Percentiles rank a stretch among this genome's conserved stretches.
Evolutionary conservation across 1,284 basidiomycete species (phyloP).

Genomic region (Irpex rosettiformis): DNA sequence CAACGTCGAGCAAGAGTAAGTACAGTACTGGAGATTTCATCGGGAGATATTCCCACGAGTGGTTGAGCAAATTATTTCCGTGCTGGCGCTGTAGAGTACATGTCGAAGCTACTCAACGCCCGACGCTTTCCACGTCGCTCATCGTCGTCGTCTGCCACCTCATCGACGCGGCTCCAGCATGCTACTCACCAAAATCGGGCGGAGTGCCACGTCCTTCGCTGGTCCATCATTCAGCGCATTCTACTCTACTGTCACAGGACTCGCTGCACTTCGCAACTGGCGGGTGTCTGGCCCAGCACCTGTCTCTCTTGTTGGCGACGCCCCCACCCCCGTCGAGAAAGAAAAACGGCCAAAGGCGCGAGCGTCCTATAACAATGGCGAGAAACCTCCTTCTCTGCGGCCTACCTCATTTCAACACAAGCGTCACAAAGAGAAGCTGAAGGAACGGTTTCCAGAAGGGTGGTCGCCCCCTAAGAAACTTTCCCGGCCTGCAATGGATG

Average conservation of each 20-base stretch:
- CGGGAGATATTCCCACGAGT: background rate
- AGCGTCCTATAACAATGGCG: background rate
- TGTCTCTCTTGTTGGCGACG: conserved; percentile 52
- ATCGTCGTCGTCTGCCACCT: background rate
- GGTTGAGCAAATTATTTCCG: background rate
- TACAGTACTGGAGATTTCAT: background rate
- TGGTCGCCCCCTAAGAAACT: conserved; percentile 88
- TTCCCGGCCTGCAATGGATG: conserved; percentile 90
- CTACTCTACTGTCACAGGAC: conserved; percentile 26
- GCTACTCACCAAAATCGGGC: background rate
- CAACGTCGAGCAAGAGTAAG: background rate
- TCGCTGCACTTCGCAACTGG: conserved; percentile 36
- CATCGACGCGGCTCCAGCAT: background rate
- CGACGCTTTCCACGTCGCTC: no score
- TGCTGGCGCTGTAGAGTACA: no score
- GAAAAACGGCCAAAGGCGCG: conserved; percentile 9
- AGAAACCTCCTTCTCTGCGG: background rate
- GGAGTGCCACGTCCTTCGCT: background rate
- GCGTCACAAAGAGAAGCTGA: conserved; percentile 56
- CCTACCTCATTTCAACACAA: conserved; percentile 38
- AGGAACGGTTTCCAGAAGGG: conserved; percentile 65
- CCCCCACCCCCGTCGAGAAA: conserved; percentile 32
- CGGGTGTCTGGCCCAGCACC: conserved; percentile 43
- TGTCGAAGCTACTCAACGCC: no score
- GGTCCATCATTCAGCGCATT: conserved; percentile 20